Base-by-base conservation (phyloP, 192 early-diverging fungal species). In the Podochytrium sp. region DNA sequence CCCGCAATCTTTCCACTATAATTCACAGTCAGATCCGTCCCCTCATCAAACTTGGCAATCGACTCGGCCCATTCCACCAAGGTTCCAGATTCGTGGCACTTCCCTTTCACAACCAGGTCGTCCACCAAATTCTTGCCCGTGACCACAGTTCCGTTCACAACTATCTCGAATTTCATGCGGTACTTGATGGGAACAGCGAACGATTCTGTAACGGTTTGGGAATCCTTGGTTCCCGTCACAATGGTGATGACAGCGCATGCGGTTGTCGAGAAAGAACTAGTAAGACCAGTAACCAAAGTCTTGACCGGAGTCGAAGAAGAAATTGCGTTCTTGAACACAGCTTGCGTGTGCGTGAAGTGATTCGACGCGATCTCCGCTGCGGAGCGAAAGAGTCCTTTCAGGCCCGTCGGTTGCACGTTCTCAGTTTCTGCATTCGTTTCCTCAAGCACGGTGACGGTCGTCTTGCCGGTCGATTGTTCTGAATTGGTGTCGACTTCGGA, bases 101-200 rank as follows among this genome's bases (percentile, higher is more conserved):
- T 55, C 27, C 66, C 66, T 35, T 18, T 37, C 7, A 69, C 66
- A 55, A 7, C 16, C 49, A 56, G 38, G 27, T 56, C 51, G 33
- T 69, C 66, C 2, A 69, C 53, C 23, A 69, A 7, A 35, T 69
- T 69, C 51, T 69, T 55, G 16, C 66, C 66, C 6, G 50, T 14
- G n/a, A 69, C 32, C 37, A 34, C 35, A 20, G 20, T 14, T 3
- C 50, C 66, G 4, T 3, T 35, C 52, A 69, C 20, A 5, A 16
- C 20, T 7, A 69, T 34, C 5, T 20, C 5, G 33, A 69, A 51
- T 25, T 55, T 69, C 66, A 69, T 69, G 47, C 66, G 47, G 35
- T 69, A 69, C 35, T 61, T 61, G 59, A 34, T 33, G n/a, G 66
- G 37, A 69, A 69, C 52, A 2, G 40, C 52, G 32, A 41, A 33